phyloP scores from a whole-genome alignment of 257 asterid species.

The Jaltomata sinuosa region DNA sequence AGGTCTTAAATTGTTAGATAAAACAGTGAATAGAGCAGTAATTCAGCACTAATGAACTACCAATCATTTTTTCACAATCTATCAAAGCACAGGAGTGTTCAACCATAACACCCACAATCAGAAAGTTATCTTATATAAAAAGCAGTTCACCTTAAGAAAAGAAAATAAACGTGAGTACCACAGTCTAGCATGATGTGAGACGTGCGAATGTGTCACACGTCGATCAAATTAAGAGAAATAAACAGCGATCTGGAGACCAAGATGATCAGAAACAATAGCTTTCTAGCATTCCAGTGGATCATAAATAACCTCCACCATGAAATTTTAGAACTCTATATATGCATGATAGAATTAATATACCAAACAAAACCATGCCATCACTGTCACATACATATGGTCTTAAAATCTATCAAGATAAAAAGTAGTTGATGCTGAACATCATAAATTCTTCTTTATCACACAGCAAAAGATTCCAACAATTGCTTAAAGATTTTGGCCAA shows the following conservation, averaged over 20 bases:
- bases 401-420: not conserved
- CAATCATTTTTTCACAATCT: not conserved
- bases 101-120: not conserved
- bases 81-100: not conserved
- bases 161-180: not conserved
- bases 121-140: not conserved
- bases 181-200: not conserved
- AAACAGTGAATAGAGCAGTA: not conserved
- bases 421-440: not conserved
- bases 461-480: not conserved
- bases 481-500: not conserved
- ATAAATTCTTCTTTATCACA: not conserved
- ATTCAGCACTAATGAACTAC: not conserved
- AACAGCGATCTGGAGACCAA: not conserved
- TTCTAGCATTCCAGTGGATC: not conserved
- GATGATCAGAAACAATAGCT: not conserved
- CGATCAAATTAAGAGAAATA: not conserved
- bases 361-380: not conserved
- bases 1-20: constrained; percentile 7
- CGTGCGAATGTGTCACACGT: not conserved
- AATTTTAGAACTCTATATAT: not conserved
- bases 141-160: not conserved
- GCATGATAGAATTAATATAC: not conserved
- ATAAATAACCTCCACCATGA: not conserved
- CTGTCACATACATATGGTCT: not conserved